phyloP scores from a whole-genome alignment of 257 asterid species.

The Lithospermum erythrorhizon region DNA sequence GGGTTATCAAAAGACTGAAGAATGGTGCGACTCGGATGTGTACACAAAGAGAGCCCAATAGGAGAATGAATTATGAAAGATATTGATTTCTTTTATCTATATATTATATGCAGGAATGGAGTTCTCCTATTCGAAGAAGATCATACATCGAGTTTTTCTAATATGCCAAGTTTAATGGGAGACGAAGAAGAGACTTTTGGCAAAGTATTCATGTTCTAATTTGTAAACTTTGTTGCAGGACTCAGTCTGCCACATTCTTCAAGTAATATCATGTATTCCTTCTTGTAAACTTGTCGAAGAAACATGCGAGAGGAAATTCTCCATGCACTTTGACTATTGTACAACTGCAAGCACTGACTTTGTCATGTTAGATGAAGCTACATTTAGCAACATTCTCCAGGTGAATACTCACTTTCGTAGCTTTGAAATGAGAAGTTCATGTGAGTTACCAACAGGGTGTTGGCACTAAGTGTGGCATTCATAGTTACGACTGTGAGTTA shows the following conservation, averaged over 20 bases:
- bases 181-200: constrained; percentile 77
- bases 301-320: constrained; percentile 78
- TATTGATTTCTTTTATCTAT: constrained; percentile 66
- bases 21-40: constrained; percentile 46
- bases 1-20: constrained; percentile 37
- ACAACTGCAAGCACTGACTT: constrained; percentile 82
- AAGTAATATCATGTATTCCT: constrained; percentile 69
- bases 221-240: constrained; percentile 80
- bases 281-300: constrained; percentile 90
- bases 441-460: not conserved
- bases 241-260: constrained; percentile 81
- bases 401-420: constrained; percentile 29
- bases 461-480: no score
- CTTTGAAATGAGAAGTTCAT: not conserved
- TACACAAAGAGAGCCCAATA: constrained; percentile 31
- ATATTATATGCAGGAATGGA: constrained; percentile 92
- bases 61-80: constrained; percentile 24
- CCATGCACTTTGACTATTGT: constrained; percentile 89
- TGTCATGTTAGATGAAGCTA: constrained; percentile 71
- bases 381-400: constrained; percentile 72
- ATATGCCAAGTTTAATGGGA: constrained; percentile 81
- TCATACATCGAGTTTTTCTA: constrained; percentile 80
- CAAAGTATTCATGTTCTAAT: constrained; percentile 40
- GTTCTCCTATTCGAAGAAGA: constrained; percentile 68
- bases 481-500: not conserved